These are phyloP conservation scores for Kandelia obovata DNA, from an alignment of 345 rosid genomes.

Conservation along the genomic window DNA sequence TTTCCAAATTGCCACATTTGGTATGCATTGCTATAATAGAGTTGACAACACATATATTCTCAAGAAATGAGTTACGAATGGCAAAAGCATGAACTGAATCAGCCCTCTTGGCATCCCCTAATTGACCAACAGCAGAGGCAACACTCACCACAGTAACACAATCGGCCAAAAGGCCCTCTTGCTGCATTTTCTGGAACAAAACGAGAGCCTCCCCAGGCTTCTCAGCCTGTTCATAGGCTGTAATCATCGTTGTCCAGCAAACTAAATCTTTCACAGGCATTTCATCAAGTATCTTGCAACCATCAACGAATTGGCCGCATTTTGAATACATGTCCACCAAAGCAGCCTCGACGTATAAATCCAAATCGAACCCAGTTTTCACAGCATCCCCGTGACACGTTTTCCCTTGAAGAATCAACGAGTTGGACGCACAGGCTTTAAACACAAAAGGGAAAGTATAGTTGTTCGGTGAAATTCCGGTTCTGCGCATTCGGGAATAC, in stretches of 20 bases:
- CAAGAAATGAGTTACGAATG: slow-evolving; percentile 18
- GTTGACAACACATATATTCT: slow-evolving; percentile 39
- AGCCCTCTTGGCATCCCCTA: slow-evolving; percentile 34
- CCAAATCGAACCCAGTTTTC: slow-evolving; percentile 33
- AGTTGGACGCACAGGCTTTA: slow-evolving; percentile 38
- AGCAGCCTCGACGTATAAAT: slow-evolving; percentile 37
- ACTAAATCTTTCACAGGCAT: slow-evolving; percentile 43
- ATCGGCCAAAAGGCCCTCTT: slow-evolving; percentile 35
- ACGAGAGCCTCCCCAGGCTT: slow-evolving; percentile 20
- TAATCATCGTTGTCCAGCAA: slow-evolving; percentile 49
- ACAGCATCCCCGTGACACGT: slow-evolving; percentile 35
- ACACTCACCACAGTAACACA: slow-evolving; percentile 38
- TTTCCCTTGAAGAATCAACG: slow-evolving; percentile 34
- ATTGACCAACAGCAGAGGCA: slow-evolving; percentile 52
- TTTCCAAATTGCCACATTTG: slow-evolving; percentile 38
- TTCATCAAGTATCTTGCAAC: slow-evolving; percentile 39
- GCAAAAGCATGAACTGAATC: slow-evolving; percentile 33
- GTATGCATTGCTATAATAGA: slow-evolving; percentile 47
- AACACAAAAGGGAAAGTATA: slow-evolving; percentile 41
- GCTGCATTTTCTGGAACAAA: slow-evolving; percentile 21
- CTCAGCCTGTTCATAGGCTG: slow-evolving; percentile 32
- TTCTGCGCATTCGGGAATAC: slow-evolving; percentile 37
- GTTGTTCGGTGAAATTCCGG: slow-evolving; percentile 35
- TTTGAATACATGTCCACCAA: slow-evolving; percentile 39
- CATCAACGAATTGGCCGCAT: slow-evolving; percentile 29